phyloP scores from a whole-genome alignment of 768 basidiomycete species.

The Lactarius evosmus region DNA sequence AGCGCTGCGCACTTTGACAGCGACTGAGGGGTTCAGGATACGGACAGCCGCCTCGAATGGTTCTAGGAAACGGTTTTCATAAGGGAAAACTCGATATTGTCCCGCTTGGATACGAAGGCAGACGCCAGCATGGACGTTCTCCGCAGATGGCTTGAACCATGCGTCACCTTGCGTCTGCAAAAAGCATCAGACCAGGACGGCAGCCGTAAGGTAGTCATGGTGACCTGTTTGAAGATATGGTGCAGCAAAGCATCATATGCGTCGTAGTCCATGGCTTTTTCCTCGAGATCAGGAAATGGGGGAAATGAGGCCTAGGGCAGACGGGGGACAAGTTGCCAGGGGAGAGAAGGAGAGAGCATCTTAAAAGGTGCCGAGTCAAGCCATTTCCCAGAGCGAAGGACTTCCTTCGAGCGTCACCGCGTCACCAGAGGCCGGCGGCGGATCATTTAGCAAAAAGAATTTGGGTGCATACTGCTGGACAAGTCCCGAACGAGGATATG shows the following conservation, averaged over 20 bases:
- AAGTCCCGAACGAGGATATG: neutral
- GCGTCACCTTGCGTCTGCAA: conserved; percentile 75
- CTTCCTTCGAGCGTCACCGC: neutral
- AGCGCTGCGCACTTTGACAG: conserved; percentile 76
- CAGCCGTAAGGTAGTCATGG: conserved; percentile 25
- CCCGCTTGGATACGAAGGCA: conserved; percentile 67
- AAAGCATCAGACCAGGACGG: conserved; percentile 27
- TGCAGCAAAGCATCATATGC: conserved; percentile 77
- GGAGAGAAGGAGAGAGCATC: conserved; percentile 13
- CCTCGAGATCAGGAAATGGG: conserved; percentile 7
- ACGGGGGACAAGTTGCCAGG: conserved; percentile 23
- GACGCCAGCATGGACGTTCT: conserved; percentile 77
- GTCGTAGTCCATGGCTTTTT: conserved; percentile 66
- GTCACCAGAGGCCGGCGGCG: conserved; percentile 1
- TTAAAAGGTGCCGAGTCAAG: neutral
- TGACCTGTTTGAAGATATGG: conserved; percentile 71
- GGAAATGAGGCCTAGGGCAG: conserved; percentile 21
- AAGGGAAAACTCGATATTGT: conserved; percentile 78
- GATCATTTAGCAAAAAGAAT: conserved; percentile 2
- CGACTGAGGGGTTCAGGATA: conserved; percentile 76
- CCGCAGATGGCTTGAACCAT: conserved; percentile 84
- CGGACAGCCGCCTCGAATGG: conserved; percentile 82
- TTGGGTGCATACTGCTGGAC: neutral
- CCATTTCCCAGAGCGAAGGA: neutral
- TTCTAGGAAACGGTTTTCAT: conserved; percentile 74